A percentile compares a stretch with the other conserved stretches of the same genome.
Conservation (phyloP, 1,284 basidiomycete genomes). For the Ustilago cynodontis region DNA sequence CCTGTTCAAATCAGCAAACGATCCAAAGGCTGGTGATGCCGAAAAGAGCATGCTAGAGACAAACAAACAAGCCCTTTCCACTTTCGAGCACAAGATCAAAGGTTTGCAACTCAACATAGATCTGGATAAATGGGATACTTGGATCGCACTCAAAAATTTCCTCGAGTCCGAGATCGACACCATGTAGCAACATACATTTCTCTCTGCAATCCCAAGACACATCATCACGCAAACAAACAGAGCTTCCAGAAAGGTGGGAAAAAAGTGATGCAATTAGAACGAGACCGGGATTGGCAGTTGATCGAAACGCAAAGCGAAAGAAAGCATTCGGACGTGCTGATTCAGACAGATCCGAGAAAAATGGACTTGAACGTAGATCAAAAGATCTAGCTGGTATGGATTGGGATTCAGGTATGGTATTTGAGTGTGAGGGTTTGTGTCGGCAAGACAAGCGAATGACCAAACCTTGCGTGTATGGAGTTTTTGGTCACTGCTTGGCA, state of each 20-base stretch:
- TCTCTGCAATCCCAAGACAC: neutral
- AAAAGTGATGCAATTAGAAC: constrained; percentile 10
- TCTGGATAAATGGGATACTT: constrained; percentile 10
- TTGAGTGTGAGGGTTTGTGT: neutral
- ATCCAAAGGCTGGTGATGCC: neutral
- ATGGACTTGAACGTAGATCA: neutral
- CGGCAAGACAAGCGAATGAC: neutral
- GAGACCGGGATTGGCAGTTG: neutral
- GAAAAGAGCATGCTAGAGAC: constrained; percentile 7
- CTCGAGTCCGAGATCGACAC: constrained; percentile 15
- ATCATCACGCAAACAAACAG: neutral
- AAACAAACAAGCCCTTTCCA: constrained; percentile 4
- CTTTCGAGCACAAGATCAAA: constrained; percentile 2
- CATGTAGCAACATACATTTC: neutral
- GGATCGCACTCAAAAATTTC: constrained; percentile 20
- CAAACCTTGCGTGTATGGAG: constrained; percentile 28
- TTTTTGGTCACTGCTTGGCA: neutral
- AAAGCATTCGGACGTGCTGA: neutral
- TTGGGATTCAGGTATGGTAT: neutral
- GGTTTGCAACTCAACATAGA: constrained; percentile 11
- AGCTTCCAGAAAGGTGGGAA: neutral
- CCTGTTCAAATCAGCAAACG: constrained; percentile 15
- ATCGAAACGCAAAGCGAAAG: neutral
- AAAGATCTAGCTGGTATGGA: constrained; percentile 4
- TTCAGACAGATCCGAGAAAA: neutral